Percentiles rank a stretch among this genome's conserved stretches.
phyloP scores from a whole-genome alignment of 2,329 filamentous ascomycete genomes.

The Thielaviopsis punctulata region DNA sequence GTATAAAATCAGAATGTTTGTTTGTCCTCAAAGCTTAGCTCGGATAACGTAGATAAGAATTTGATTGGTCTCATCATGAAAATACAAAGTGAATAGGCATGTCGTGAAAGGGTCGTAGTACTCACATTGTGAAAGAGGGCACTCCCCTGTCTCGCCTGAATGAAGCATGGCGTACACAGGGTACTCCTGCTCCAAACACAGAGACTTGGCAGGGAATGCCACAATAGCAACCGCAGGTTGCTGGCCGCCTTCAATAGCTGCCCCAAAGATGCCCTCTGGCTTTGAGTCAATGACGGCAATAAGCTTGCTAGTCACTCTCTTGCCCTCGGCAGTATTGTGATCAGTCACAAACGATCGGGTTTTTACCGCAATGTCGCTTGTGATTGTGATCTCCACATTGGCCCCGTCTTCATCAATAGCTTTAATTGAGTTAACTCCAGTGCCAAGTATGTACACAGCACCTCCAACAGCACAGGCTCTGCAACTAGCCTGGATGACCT shows the following conservation, averaged over 20 bases:
- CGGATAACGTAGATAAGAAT: conserved; percentile 99
- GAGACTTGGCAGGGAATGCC: conserved; percentile 40
- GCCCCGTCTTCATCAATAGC: conserved; percentile 9
- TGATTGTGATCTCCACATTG: conserved; percentile 13
- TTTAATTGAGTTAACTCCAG: conserved; percentile 35
- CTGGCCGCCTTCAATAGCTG: conserved; percentile 56
- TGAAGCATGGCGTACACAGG: conserved; percentile 52
- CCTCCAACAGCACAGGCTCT: conserved; percentile 83
- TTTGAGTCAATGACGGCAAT: conserved; percentile 53
- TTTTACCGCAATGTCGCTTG: conserved; percentile 28
- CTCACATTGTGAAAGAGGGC: conserved; percentile 80
- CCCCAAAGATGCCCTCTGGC: conserved; percentile 49
- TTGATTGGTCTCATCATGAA: conserved; percentile 72
- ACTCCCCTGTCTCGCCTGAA: conserved; percentile 84
- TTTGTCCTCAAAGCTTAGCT: conserved; percentile 69
- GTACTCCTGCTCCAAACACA: conserved; percentile 22
- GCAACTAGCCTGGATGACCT: conserved; percentile 82
- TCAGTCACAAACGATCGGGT: conserved; percentile 34
- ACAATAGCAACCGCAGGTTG: conserved; percentile 57
- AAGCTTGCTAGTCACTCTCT: conserved; percentile 19
- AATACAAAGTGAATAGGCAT: conserved; percentile 16
- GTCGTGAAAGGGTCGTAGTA: conserved; percentile 18
- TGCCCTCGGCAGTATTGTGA: not conserved
- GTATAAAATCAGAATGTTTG: conserved; percentile 61
- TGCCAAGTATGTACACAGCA: conserved; percentile 72